These are phyloP conservation scores for Arthrobotrys conoides DNA, from an alignment of 2,329 filamentous ascomycete genomes.

Conservation along the genomic window DNA sequence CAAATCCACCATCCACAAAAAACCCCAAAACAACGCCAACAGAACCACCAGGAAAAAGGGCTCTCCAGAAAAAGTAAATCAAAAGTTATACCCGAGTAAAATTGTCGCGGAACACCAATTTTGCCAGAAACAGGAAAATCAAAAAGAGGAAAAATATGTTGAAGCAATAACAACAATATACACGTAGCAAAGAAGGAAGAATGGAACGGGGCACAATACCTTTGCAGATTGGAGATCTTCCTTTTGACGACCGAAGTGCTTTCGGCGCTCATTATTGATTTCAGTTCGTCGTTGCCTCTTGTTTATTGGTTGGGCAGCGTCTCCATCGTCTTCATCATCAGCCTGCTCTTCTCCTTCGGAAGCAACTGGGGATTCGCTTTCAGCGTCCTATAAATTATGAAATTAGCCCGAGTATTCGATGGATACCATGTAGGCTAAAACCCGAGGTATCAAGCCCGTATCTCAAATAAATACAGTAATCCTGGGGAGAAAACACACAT, in stretches of 20 bases:
- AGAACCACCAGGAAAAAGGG: conserved; percentile 55
- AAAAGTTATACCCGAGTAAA: conserved; percentile 50
- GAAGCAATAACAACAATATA: conserved; percentile 5
- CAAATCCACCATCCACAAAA: conserved; percentile 37
- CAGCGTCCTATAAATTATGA: conserved; percentile 51
- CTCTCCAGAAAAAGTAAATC: conserved; percentile 53
- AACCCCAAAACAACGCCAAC: conserved; percentile 43
- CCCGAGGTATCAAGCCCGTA: conserved; percentile 20
- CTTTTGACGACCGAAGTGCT: conserved; percentile 94
- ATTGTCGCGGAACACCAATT: conserved; percentile 55
- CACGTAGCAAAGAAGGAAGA: conserved; percentile 25
- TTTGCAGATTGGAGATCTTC: conserved; percentile 92
- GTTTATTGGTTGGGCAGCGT: conserved; percentile 77
- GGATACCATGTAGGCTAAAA: conserved; percentile 28
- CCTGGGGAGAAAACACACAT: conserved; percentile 59
- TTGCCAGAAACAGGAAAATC: conserved; percentile 37
- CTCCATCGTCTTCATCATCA: conserved; percentile 71
- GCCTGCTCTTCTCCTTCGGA: conserved; percentile 59
- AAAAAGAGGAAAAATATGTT: conserved; percentile 33
- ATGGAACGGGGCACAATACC: conserved; percentile 70
- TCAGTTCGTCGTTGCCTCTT: conserved; percentile 88
- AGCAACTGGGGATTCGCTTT: conserved; percentile 41
- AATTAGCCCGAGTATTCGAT: conserved; percentile 41
- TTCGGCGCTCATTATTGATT: conserved; percentile 84
- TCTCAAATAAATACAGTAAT: conserved; percentile 5